Evolutionary conservation across 257 asterid species (phyloP).

Genomic region (Salvia miltiorrhiza): DNA sequence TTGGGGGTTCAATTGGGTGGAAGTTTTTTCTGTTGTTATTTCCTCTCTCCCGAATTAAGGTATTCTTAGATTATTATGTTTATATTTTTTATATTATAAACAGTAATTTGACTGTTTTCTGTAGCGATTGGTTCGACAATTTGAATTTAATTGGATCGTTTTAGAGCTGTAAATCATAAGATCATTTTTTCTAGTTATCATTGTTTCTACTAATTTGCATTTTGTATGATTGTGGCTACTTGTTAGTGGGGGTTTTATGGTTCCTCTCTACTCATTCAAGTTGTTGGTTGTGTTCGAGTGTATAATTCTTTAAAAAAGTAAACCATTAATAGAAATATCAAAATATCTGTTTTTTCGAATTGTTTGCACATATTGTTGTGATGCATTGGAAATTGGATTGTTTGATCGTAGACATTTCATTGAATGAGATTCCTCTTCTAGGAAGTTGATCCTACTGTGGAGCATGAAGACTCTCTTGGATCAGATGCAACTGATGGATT

Average conservation of each 20-base stretch:
- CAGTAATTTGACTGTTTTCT: not conserved
- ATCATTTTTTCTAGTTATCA: not conserved
- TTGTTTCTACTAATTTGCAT: not conserved
- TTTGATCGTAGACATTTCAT: not conserved
- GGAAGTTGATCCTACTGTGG: constrained; percentile 97
- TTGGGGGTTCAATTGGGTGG: too few species aligned
- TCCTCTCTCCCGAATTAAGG: too few species aligned
- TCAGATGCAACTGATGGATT: constrained; percentile 71
- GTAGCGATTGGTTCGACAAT: not conserved
- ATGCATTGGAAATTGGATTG: not conserved
- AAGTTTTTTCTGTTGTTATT: too few species aligned
- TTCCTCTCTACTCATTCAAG: not conserved
- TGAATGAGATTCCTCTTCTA: constrained; percentile 22
- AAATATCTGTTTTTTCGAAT: not conserved
- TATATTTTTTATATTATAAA: too few species aligned
- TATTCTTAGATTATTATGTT: too few species aligned
- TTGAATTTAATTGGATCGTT: not conserved
- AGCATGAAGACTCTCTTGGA: constrained; percentile 57
- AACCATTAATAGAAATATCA: not conserved
- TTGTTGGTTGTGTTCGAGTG: not conserved
- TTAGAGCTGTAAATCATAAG: too few species aligned
- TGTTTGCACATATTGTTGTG: constrained; percentile 8
- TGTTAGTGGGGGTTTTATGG: not conserved
- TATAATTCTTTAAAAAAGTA: not conserved
- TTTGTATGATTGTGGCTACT: too few species aligned